These are phyloP conservation scores for Alternaria brassicae DNA, from an alignment of 2,329 filamentous ascomycete species.

Conservation along the genomic window DNA sequence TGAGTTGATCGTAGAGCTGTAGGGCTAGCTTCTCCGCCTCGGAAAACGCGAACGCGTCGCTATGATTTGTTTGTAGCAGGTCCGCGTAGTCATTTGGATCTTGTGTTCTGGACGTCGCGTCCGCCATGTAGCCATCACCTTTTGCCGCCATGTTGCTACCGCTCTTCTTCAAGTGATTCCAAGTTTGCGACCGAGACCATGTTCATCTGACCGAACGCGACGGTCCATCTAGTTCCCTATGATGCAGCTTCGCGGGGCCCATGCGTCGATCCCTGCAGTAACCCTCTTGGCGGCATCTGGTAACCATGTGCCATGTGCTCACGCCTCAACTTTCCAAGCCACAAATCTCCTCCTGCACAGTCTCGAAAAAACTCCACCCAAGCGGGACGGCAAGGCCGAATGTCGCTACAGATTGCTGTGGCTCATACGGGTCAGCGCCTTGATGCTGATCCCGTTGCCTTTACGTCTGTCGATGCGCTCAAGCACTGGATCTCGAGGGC, in stretches of 20 bases:
- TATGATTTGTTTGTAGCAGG: constrained; percentile 54
- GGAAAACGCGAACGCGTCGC: constrained; percentile 65
- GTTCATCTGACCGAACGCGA: constrained; percentile 30
- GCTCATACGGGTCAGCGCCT: constrained; percentile 92
- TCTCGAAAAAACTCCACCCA: constrained; percentile 26
- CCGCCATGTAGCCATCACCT: constrained; percentile 33
- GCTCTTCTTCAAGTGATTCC: background rate
- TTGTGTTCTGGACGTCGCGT: constrained; percentile 17
- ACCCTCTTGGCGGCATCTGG: constrained; percentile 34
- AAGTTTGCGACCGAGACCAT: constrained; percentile 19
- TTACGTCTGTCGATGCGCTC: constrained; percentile 82
- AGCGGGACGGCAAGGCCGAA: constrained; percentile 57
- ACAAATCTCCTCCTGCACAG: constrained; percentile 21
- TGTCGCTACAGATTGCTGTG: constrained; percentile 90
- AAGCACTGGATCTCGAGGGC: constrained; percentile 79
- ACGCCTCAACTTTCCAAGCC: constrained; percentile 22
- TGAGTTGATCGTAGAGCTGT: constrained; percentile 73
- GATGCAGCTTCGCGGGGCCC: constrained; percentile 29
- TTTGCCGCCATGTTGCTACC: constrained; percentile 30
- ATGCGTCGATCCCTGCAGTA: constrained; percentile 41
- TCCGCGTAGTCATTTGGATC: constrained; percentile 36
- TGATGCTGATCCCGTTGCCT: constrained; percentile 76
- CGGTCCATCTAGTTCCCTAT: constrained; percentile 16
- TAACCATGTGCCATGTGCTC: constrained; percentile 33
- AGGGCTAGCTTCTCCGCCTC: constrained; percentile 71